Evolutionary conservation across 2,329 filamentous ascomycete genomes (phyloP).

Genomic region (Didymella keratinophila): DNA sequence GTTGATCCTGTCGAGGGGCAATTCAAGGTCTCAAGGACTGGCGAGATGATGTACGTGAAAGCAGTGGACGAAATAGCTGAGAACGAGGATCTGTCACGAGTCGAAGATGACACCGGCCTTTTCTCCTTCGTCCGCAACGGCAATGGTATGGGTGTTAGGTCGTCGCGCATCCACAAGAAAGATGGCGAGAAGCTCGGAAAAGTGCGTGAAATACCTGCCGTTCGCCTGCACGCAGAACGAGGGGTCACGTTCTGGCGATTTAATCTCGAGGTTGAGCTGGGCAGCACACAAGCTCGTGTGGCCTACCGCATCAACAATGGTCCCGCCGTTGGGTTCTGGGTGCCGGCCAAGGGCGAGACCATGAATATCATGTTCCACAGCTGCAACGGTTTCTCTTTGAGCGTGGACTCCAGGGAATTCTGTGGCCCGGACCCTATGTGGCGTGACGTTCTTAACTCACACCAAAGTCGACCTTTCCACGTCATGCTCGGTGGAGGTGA

Average conservation of each 20-base stretch:
- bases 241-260: slow-evolving; percentile 98
- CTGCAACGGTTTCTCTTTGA: slow-evolving; percentile 92
- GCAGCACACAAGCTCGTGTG: slow-evolving; percentile 78
- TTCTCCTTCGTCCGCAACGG: slow-evolving; percentile 72
- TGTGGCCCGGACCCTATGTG: slow-evolving; percentile 95
- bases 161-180: slow-evolving; percentile 59
- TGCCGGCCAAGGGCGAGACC: slow-evolving; percentile 79
- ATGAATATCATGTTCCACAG: slow-evolving; percentile 99
- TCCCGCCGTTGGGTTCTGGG: slow-evolving; percentile 91
- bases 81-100: slow-evolving; percentile 76
- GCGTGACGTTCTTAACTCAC: slow-evolving; percentile 92
- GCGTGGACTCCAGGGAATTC: slow-evolving; percentile 78
- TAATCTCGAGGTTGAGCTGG: slow-evolving; percentile 90
- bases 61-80: slow-evolving; percentile 87
- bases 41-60: slow-evolving; percentile 85
- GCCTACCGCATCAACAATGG: slow-evolving; percentile 96
- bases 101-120: slow-evolving; percentile 82
- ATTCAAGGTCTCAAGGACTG: slow-evolving; percentile 82
- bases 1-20: slow-evolving; percentile 90
- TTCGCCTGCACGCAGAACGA: slow-evolving; percentile 82
- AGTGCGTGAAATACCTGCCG: slow-evolving; percentile 82
- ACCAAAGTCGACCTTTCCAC: slow-evolving; percentile 92
- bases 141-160: slow-evolving; percentile 40
- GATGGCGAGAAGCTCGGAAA: slow-evolving; percentile 85
- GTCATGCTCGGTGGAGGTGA: slow-evolving; percentile 98